Conservation (phyloP, 2,329 filamentous ascomycete species). For the Arthrinium puccinioides region DNA sequence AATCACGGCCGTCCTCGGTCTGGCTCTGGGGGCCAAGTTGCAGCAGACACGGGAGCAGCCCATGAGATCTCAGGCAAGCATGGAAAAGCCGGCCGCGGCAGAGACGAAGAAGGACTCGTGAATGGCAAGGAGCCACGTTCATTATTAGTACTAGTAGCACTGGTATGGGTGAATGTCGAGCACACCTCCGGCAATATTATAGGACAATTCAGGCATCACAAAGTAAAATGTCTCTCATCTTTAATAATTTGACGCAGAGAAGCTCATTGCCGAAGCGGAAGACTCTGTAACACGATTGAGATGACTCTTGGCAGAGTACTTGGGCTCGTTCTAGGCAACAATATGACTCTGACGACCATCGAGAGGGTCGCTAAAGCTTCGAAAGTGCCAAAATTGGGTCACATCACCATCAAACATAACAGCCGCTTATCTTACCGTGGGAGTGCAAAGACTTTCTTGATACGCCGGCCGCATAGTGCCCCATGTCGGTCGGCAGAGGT, state of each 20-base stretch:
- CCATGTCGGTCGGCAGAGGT: no score
- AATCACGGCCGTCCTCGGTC: slow-evolving; percentile 47
- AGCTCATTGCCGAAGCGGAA: slow-evolving; percentile 67
- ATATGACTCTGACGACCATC: slow-evolving; percentile 83
- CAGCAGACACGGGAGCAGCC: slow-evolving; percentile 28
- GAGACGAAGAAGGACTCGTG: slow-evolving; percentile 47
- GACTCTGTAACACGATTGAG: slow-evolving; percentile 91
- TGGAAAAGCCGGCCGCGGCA: slow-evolving; percentile 2
- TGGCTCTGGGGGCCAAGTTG: slow-evolving; percentile 31
- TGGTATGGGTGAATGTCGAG: background rate
- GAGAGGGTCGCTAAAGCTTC: slow-evolving; percentile 72
- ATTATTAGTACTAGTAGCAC: background rate
- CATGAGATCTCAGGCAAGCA: slow-evolving; percentile 19
- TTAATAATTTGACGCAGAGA: slow-evolving; percentile 73
- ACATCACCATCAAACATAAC: no score
- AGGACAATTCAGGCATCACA: background rate
- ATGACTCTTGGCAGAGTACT: slow-evolving; percentile 81
- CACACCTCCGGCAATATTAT: background rate
- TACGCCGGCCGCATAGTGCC: no score
- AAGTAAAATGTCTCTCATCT: slow-evolving; percentile 62
- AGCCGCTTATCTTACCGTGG: no score
- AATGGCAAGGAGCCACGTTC: slow-evolving; percentile 2
- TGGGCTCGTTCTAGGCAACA: slow-evolving; percentile 72
- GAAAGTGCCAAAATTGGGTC: slow-evolving; percentile 71
- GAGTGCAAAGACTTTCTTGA: no score